These are phyloP conservation scores for Neurospora africana DNA, from an alignment of 495 filamentous ascomycete genomes.

Conservation along the genomic window DNA sequence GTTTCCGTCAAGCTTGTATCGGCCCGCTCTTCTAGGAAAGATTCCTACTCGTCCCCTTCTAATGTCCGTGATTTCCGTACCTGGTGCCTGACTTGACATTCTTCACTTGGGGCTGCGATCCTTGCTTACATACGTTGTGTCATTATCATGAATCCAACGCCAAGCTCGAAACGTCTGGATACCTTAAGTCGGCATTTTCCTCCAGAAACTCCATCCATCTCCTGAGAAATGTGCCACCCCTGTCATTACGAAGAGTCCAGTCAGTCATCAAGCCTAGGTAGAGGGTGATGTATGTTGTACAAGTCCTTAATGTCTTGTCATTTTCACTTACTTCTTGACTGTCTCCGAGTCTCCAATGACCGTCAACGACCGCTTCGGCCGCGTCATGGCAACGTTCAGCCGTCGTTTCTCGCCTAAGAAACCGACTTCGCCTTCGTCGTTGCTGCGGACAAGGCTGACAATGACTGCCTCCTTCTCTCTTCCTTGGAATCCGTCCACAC, in stretches of 20 bases:
- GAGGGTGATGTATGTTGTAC: conserved; percentile 3
- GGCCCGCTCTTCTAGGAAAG: neutral
- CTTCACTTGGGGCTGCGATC: neutral
- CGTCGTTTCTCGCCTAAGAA: conserved; percentile 90
- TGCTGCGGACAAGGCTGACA: conserved; percentile 83
- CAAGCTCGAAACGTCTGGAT: conserved; percentile 59
- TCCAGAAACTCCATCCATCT: conserved; percentile 85
- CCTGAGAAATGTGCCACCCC: conserved; percentile 72
- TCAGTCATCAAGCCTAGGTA: conserved; percentile 4
- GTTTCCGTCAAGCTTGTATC: neutral
- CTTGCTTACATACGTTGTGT: neutral
- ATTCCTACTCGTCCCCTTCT: neutral
- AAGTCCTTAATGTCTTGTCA: neutral
- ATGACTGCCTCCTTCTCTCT: conserved; percentile 95
- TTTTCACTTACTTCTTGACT: conserved; percentile 58
- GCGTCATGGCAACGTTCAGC: conserved; percentile 94
- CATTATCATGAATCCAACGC: conserved; percentile 6
- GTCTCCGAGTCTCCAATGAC: conserved; percentile 92
- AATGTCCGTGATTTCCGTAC: neutral
- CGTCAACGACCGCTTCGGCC: conserved; percentile 79
- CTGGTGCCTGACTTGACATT: neutral
- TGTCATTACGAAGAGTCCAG: conserved; percentile 23
- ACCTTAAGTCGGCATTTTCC: conserved; percentile 73
- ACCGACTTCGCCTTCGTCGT: conserved; percentile 74
- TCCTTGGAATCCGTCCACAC: conserved; percentile 94